Conservation (phyloP, 148 eudicot species). For the Polygonum aviculare region DNA sequence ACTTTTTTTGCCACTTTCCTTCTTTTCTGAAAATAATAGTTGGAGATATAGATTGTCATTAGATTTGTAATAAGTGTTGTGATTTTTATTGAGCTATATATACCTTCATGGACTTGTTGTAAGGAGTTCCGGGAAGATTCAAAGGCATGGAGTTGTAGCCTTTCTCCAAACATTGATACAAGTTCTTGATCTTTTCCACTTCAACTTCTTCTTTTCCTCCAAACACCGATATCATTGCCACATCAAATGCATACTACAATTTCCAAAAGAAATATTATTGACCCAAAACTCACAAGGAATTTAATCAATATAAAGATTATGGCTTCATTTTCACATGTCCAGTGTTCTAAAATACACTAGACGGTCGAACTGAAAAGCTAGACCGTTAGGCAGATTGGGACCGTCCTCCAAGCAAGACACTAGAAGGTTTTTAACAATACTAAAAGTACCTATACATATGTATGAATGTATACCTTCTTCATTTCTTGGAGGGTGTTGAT, state of each 20-base stretch:
- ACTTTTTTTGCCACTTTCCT: neutral
- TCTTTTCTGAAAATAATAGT: neutral
- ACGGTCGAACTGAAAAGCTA: neutral
- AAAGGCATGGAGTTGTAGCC: constrained; percentile 97
- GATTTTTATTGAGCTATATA: neutral
- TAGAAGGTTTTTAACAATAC: too few species aligned
- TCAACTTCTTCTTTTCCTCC: constrained; percentile 49
- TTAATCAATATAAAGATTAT: neutral
- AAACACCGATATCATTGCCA: constrained; percentile 68
- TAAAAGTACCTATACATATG: neutral
- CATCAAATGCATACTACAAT: constrained; percentile 72
- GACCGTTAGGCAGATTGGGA: too few species aligned
- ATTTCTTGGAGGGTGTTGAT: constrained; percentile 65
- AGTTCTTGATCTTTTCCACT: constrained; percentile 39
- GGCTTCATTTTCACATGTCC: neutral
- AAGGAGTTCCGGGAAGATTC: constrained; percentile 71
- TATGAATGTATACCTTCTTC: constrained; percentile 50
- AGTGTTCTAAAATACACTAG: neutral
- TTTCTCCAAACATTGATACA: constrained; percentile 60
- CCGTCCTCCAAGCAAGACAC: too few species aligned
- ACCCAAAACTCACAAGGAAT: neutral
- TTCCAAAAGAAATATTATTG: neutral
- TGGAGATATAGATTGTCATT: neutral
- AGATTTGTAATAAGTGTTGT: neutral
- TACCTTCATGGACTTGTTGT: constrained; percentile 49